A percentile compares a stretch with the other conserved stretches of the same genome.
phyloP scores from a whole-genome alignment of 345 rosid species.

The Linum tenue region DNA sequence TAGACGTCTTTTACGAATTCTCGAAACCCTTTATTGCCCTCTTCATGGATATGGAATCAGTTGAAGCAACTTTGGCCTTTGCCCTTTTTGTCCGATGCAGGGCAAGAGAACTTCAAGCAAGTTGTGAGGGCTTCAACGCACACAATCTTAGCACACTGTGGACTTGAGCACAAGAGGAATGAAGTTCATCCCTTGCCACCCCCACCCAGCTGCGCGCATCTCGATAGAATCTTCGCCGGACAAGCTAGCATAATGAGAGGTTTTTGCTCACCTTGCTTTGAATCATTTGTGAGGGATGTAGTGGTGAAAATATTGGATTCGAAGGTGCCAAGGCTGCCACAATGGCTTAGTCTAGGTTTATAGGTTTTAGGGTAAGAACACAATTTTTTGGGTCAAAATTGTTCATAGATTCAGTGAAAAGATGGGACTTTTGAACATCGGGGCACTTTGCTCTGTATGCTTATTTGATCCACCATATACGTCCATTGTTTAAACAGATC shows the following conservation, averaged over 20 bases:
- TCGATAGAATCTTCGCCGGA: conserved; percentile 35
- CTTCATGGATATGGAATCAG: neutral
- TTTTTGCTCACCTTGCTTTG: conserved; percentile 74
- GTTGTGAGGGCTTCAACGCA: conserved; percentile 64
- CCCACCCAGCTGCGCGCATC: conserved; percentile 40
- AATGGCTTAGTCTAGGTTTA: conserved; percentile 79
- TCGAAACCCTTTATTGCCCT: no score
- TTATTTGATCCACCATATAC: neutral
- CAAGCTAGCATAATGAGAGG: conserved; percentile 66
- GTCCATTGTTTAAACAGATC: neutral
- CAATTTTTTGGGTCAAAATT: neutral
- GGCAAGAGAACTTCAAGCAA: conserved; percentile 44
- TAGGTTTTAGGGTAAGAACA: conserved; percentile 20
- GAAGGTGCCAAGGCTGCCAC: conserved; percentile 51
- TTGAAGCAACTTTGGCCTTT: neutral
- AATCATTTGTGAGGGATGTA: conserved; percentile 68
- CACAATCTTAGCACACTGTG: conserved; percentile 78
- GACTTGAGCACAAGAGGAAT: conserved; percentile 56
- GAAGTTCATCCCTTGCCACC: conserved; percentile 50
- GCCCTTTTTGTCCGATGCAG: conserved; percentile 28
- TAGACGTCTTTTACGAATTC: conserved; percentile 31
- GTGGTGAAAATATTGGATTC: conserved; percentile 76
- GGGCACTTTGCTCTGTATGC: neutral
- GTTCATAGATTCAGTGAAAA: neutral
- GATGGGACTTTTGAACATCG: neutral